A percentile compares a stretch with the other conserved stretches of the same genome.
phyloP scores from a whole-genome alignment of 2,329 filamentous ascomycete species.

The Botrytis pseudocinerea region DNA sequence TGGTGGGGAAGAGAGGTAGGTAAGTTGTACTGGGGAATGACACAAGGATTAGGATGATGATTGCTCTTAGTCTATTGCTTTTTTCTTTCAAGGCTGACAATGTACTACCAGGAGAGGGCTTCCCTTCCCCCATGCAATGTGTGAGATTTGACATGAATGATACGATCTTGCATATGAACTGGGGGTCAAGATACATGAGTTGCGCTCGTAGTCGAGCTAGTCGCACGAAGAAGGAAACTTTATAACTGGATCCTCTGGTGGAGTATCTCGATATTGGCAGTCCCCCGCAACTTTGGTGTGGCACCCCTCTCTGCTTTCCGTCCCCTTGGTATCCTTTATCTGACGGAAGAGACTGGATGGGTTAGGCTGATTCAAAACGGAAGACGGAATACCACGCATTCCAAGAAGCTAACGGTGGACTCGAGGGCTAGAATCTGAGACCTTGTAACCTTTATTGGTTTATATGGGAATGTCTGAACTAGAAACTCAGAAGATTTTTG shows the following conservation, averaged over 20 bases:
- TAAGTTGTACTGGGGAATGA: conserved; percentile 6
- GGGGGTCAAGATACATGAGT: background rate
- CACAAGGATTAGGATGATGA: conserved; percentile 1
- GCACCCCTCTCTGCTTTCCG: conserved; percentile 1
- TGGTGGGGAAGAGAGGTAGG: background rate
- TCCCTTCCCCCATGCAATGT: conserved; percentile 4
- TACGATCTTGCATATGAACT: conserved; percentile 10
- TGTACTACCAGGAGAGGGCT: background rate
- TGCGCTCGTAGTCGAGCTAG: background rate
- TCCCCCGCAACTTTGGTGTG: background rate
- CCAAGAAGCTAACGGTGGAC: background rate
- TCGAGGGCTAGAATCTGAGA: background rate
- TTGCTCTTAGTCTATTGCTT: conserved; percentile 1
- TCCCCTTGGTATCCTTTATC: background rate
- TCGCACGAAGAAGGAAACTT: conserved; percentile 9
- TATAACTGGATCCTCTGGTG: background rate
- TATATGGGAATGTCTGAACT: background rate
- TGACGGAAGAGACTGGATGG: background rate
- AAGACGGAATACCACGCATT: background rate
- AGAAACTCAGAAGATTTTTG: background rate
- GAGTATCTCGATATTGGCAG: conserved; percentile 9
- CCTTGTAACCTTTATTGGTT: conserved; percentile 11
- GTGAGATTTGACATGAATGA: conserved; percentile 15
- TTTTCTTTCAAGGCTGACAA: conserved; percentile 13
- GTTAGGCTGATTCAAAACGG: background rate